Base-by-base conservation (phyloP, 2,329 filamentous ascomycete genomes). In the Ophiosphaerella herpotricha region DNA sequence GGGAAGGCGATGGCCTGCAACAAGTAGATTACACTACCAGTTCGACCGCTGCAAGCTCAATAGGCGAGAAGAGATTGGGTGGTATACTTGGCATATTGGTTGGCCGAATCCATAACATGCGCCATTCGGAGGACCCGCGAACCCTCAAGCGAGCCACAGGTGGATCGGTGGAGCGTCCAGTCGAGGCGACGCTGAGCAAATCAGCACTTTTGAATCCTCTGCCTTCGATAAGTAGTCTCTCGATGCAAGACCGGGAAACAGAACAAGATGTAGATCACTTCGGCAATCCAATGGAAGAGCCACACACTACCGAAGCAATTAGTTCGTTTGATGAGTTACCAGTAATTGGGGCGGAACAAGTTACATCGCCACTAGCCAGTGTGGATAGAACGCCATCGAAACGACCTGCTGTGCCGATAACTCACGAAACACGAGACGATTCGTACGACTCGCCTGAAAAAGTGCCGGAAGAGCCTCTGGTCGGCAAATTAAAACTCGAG, bases 1-100 rank as follows among this genome's bases (percentile, higher is more conserved):
- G 85, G 85, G 84, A 88, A 60, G 84, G 84, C 11, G 75, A 80
- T 8, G 75, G 76, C n/a, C 67, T 87, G 29, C 78, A 85, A 46
- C 86, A 89, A 68, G 80, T 88, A 11, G 85, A 88, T 63, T 79
- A 84, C 58, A 75, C 78, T 39, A 79, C 81, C 7, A 74, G 75
- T 44, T 83, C 79, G 77, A 84, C 80, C 24, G 85, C 66, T 16
- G 57, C 67, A 21, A 71, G 63, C 49, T 60, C 67, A 8, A 83
- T 88, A 42, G 80, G 84, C n/a, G 81, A 85, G 42, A 82, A 82
- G 61, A 78, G 86, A 49, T 71, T 89, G 5, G 87, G 87, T 5
- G 87, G 88, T 11, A 82, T 90, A 8, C 73, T 91, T 3, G 88
- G 88, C 3, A 80, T 88, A 7, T 71, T 90, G 0, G 81, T 90